Percentiles rank a stretch among this genome's conserved stretches.
phyloP scores from a whole-genome alignment of 345 rosid genomes.

The Linum tenue region DNA sequence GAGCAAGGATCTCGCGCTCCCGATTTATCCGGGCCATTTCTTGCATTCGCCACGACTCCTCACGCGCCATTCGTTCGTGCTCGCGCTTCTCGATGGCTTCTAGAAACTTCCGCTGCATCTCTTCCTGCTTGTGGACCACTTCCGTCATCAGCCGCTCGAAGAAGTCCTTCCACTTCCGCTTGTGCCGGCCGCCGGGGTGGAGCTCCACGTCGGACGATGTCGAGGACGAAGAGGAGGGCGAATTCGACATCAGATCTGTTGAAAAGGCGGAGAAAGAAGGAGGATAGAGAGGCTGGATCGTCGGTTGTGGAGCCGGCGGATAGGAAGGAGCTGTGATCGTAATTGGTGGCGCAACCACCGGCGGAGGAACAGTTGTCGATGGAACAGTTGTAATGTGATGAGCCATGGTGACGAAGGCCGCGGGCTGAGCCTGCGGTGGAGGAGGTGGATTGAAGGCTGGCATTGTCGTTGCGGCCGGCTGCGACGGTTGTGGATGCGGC shows the following conservation, averaged over 20 bases:
- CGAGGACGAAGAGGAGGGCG: constrained; percentile 44
- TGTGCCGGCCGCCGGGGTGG: constrained; percentile 16
- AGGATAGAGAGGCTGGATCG: constrained; percentile 8
- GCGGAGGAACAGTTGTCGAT: constrained; percentile 20
- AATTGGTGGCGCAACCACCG: background rate
- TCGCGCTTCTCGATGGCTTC: constrained; percentile 71
- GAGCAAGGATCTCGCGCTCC: constrained; percentile 58
- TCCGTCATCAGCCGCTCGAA: constrained; percentile 60
- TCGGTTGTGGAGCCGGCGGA: constrained; percentile 21
- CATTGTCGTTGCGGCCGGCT: constrained; percentile 7
- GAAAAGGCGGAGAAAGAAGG: constrained; percentile 28
- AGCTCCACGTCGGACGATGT: constrained; percentile 52
- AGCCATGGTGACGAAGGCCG: background rate
- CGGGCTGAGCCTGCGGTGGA: constrained; percentile 25
- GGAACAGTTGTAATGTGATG: constrained; percentile 19
- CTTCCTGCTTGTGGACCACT: constrained; percentile 61
- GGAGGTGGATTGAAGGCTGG: constrained; percentile 28
- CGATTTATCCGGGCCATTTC: constrained; percentile 53
- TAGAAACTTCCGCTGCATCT: constrained; percentile 61
- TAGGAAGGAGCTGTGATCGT: constrained; percentile 14
- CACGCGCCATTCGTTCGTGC: constrained; percentile 48
- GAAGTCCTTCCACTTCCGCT: constrained; percentile 61
- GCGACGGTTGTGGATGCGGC: constrained; percentile 8
- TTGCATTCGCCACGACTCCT: constrained; percentile 76
- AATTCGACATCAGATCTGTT: constrained; percentile 40